These are phyloP conservation scores for Biancaea sappan DNA, from an alignment of 306 rosid genomes.

Conservation along the genomic window DNA sequence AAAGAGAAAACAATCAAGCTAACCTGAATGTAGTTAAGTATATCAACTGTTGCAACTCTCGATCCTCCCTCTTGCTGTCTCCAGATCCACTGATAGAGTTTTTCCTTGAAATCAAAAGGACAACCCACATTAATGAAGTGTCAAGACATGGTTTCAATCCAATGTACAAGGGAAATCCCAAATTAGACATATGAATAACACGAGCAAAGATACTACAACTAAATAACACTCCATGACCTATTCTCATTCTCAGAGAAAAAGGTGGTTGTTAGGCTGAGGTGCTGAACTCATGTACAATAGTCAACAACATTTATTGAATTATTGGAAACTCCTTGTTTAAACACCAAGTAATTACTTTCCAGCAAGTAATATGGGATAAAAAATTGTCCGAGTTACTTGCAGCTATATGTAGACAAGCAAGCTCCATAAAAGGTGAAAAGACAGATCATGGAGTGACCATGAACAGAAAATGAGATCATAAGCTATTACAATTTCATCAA, in stretches of 20 bases:
- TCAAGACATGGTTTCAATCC: not conserved
- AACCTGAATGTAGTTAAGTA: conserved; percentile 70
- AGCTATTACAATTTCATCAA: not conserved
- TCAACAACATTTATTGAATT: not conserved
- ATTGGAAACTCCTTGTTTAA: not conserved
- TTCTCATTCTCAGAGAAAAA: not conserved
- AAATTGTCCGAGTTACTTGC: not conserved
- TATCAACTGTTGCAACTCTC: conserved; percentile 59
- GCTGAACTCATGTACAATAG: not conserved
- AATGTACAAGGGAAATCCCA: not conserved
- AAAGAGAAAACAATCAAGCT: conserved; percentile 13
- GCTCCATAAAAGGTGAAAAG: not conserved
- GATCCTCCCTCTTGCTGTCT: conserved; percentile 84
- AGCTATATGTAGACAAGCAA: conserved; percentile 3
- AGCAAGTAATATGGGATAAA: not conserved
- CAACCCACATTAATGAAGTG: conserved; percentile 3
- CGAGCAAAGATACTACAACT: not conserved
- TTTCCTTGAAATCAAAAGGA: conserved; percentile 59
- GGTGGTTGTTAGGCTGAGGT: not conserved
- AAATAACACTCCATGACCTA: not conserved
- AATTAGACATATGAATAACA: not conserved
- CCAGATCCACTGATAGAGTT: conserved; percentile 75
- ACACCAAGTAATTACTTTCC: not conserved
- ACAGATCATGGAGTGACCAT: not conserved
- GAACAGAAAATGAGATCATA: conserved; percentile 14